Percentiles rank a stretch among this genome's conserved stretches.
Evolutionary conservation across 2,329 filamentous ascomycete genomes (phyloP).

Genomic region (Sporothrix schenckii): DNA sequence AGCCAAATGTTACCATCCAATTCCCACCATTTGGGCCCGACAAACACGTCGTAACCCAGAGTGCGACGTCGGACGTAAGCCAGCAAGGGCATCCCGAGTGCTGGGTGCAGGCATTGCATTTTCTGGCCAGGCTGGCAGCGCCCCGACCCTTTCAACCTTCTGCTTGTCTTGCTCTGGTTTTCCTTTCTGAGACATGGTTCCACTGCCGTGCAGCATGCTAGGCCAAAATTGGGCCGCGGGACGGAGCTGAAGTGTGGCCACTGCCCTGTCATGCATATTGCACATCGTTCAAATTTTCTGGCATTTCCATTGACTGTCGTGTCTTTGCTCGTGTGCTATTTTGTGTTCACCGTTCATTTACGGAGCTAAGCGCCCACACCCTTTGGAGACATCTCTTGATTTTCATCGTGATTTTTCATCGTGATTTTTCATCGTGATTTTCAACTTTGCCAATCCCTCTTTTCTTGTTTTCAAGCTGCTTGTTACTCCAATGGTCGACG

Average conservation of each 20-base stretch:
- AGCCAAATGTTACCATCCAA: slow-evolving; percentile 2
- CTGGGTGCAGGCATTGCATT: background rate
- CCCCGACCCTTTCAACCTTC: too few species aligned
- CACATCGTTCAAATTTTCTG: background rate
- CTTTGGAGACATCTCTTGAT: too few species aligned
- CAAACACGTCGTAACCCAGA: slow-evolving; percentile 10
- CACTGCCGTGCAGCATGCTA: slow-evolving; percentile 16
- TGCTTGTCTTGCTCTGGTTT: background rate
- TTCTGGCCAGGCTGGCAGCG: background rate
- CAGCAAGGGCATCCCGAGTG: background rate
- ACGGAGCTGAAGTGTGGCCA: slow-evolving; percentile 25
- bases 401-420: too few species aligned
- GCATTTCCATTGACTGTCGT: too few species aligned
- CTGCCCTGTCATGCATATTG: background rate
- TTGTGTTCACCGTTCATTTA: too few species aligned
- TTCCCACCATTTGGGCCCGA: background rate
- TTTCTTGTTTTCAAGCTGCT: too few species aligned
- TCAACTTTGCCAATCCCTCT: too few species aligned
- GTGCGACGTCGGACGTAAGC: background rate
- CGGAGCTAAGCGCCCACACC: too few species aligned
- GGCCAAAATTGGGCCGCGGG: background rate
- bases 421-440: too few species aligned
- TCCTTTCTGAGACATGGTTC: background rate
- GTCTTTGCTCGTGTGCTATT: too few species aligned
- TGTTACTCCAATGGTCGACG: too few species aligned